A percentile compares a stretch with the other conserved stretches of the same genome.
These are phyloP conservation scores for Pachysandra terminalis DNA, from an alignment of 164 flowering plant species.

Conservation along the genomic window DNA sequence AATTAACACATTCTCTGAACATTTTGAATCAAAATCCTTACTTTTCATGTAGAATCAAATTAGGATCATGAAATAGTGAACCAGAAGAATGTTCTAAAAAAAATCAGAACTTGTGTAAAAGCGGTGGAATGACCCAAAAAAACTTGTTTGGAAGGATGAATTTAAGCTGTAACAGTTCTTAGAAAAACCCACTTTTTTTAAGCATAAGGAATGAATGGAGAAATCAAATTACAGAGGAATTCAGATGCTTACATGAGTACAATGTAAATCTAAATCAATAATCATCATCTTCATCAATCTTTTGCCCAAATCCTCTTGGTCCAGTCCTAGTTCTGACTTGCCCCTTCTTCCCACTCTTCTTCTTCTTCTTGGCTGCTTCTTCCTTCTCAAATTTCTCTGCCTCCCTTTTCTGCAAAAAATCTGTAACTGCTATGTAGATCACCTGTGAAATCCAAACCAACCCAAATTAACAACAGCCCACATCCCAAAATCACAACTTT, in stretches of 20 bases:
- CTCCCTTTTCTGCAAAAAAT: slow-evolving; percentile 81
- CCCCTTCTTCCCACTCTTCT: slow-evolving; percentile 37
- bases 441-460: slow-evolving; percentile 45
- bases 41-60: too few species aligned
- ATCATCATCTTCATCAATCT: slow-evolving; percentile 48
- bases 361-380: slow-evolving; percentile 55
- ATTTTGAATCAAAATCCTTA: too few species aligned
- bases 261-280: slow-evolving; percentile 6
- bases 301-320: slow-evolving; percentile 84
- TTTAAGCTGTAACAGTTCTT: too few species aligned
- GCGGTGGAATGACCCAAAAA: too few species aligned
- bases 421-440: slow-evolving; percentile 66
- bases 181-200: neutral
- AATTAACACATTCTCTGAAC: too few species aligned
- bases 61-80: too few species aligned
- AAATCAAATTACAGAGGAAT: neutral
- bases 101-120: too few species aligned
- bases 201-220: neutral
- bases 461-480: slow-evolving; percentile 19
- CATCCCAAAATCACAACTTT: slow-evolving; percentile 15
- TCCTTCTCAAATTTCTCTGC: slow-evolving; percentile 75
- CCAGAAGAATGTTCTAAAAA: too few species aligned
- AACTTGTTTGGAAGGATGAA: too few species aligned
- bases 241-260: slow-evolving; percentile 9
- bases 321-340: slow-evolving; percentile 45